Conservation (phyloP, 208 protist species). For the Trypanosoma mega region DNA sequence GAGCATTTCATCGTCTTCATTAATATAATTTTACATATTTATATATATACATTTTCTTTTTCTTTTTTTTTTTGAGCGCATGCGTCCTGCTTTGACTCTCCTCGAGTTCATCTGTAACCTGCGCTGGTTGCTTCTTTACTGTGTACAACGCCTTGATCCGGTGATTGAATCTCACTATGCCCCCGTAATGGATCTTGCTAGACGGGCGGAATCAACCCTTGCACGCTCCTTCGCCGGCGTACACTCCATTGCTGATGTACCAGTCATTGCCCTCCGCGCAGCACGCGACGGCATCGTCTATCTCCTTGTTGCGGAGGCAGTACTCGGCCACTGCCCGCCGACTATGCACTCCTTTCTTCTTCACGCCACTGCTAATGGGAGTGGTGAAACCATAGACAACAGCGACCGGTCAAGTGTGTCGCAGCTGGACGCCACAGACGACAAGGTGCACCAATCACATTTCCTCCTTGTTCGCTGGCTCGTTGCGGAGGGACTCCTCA, state of each 20-base stretch:
- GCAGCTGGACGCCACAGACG: not conserved
- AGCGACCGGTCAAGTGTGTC: slow-evolving; percentile 25
- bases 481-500: slow-evolving; percentile 22
- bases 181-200: slow-evolving; percentile 14
- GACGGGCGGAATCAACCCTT: slow-evolving; percentile 14
- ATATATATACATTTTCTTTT: slow-evolving; percentile 6
- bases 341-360: slow-evolving; percentile 77
- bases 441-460: slow-evolving; percentile 23
- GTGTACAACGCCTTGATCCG: slow-evolving; percentile 37
- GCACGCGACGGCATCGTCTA: slow-evolving; percentile 53
- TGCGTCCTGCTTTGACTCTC: slow-evolving; percentile 27
- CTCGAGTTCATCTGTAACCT: slow-evolving; percentile 73
- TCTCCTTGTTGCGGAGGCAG: slow-evolving; percentile 62
- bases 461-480: slow-evolving; percentile 33
- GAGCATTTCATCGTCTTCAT: not conserved
- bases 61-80: slow-evolving; percentile 15
- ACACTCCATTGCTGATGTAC: slow-evolving; percentile 35
- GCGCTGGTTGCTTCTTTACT: slow-evolving; percentile 62
- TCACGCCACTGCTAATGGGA: slow-evolving; percentile 2
- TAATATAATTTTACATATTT: not conserved
- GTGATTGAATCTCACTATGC: slow-evolving; percentile 52
- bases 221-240: slow-evolving; percentile 25
- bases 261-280: slow-evolving; percentile 40
- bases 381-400: slow-evolving; percentile 26
- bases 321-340: slow-evolving; percentile 65